Evolutionary conservation across 2,329 filamentous ascomycete species (phyloP).

Genomic region (Fusarium siculi): DNA sequence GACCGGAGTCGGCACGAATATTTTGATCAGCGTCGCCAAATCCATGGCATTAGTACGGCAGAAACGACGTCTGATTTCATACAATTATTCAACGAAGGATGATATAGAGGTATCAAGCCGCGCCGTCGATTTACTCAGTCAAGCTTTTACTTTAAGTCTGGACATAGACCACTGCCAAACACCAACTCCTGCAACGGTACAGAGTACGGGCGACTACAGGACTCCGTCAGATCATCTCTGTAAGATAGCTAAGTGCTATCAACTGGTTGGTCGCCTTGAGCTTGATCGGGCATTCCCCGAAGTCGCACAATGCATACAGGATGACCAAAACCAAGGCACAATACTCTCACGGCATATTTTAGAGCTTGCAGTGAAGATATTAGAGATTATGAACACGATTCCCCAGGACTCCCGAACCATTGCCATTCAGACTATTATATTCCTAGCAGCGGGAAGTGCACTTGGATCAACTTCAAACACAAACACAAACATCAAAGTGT

Average conservation of each 20-base stretch:
- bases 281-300: neutral
- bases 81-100: rapidly evolving
- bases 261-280: neutral
- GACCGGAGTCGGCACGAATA: constrained; percentile 20
- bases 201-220: neutral
- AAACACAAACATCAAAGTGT: too few species aligned
- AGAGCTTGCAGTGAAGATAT: neutral
- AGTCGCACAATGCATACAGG: too few species aligned
- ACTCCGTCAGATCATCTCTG: neutral
- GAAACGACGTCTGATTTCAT: neutral
- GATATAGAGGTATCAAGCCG: too few species aligned
- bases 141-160: neutral
- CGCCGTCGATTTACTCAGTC: neutral
- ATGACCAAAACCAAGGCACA: too few species aligned
- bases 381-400: neutral
- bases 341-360: neutral
- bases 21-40: constrained; percentile 15
- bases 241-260: neutral
- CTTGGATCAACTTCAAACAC: neutral
- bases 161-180: neutral
- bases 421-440: neutral
- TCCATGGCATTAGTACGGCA: neutral
- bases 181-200: neutral
- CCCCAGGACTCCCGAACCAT: neutral
- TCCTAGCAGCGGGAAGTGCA: neutral